phyloP scores from a whole-genome alignment of 2,329 filamentous ascomycete genomes.

The Xylariaceae sp. region DNA sequence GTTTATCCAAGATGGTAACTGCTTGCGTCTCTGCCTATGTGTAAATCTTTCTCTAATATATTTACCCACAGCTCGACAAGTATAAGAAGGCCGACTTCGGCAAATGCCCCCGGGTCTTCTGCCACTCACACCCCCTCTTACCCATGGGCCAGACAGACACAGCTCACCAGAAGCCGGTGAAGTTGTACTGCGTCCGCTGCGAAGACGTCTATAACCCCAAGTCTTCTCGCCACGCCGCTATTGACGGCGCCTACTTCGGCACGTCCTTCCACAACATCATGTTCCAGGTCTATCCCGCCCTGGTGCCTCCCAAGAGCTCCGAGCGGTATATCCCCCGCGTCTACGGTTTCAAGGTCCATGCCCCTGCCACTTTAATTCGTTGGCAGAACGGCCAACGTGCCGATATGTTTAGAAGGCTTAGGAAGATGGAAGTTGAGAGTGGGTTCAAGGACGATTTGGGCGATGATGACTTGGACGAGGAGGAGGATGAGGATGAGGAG shows the following conservation, averaged over 20 bases:
- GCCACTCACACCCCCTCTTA: slow-evolving; percentile 86
- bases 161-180: slow-evolving; percentile 83
- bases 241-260: slow-evolving; percentile 97
- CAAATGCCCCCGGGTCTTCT: slow-evolving; percentile 95
- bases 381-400: slow-evolving; percentile 86
- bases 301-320: slow-evolving; percentile 81
- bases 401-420: slow-evolving; percentile 75
- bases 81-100: slow-evolving; percentile 98
- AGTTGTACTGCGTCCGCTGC: slow-evolving; percentile 95
- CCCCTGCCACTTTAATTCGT: slow-evolving; percentile 78
- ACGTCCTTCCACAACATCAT: slow-evolving; percentile 98
- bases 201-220: slow-evolving; percentile 99
- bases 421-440: slow-evolving; percentile 69
- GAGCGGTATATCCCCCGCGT: slow-evolving; percentile 86
- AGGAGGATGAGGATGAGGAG: slow-evolving; percentile 43
- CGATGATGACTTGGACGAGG: slow-evolving; percentile 60
- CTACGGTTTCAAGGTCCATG: slow-evolving; percentile 95
- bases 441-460: slow-evolving; percentile 72
- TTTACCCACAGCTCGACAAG: slow-evolving; percentile 75
- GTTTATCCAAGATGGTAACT: slow-evolving; percentile 90
- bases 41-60: slow-evolving; percentile 8
- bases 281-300: slow-evolving; percentile 93
- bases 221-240: slow-evolving; percentile 85
- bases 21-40: background rate
- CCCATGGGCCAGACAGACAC: slow-evolving; percentile 93